Conservation (phyloP, 305 asterid genomes). For the Coffea humblotiana region DNA sequence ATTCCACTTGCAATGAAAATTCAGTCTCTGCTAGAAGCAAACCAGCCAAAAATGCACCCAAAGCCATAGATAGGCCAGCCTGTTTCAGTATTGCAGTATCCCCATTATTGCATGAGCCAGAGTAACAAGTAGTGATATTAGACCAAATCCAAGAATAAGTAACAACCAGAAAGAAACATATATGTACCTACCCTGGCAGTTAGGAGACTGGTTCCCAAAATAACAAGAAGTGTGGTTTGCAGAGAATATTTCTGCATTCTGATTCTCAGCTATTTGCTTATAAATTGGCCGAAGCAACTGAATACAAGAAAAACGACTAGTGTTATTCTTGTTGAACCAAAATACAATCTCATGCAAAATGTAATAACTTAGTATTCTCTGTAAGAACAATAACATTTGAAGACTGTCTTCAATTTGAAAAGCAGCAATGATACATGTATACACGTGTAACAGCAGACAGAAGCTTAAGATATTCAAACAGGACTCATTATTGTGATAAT, state of each 20-base stretch:
- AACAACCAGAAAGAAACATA: constrained; percentile 15
- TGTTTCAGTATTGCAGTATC: constrained; percentile 35
- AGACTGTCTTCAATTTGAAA: neutral
- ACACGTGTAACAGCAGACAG: neutral
- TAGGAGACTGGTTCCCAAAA: constrained; percentile 92
- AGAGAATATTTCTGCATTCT: constrained; percentile 97
- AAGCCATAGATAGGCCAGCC: constrained; percentile 99
- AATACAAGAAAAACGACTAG: constrained; percentile 15
- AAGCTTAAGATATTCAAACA: constrained; percentile 1
- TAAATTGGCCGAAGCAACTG: constrained; percentile 98
- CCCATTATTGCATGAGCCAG: neutral
- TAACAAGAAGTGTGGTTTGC: constrained; percentile 94
- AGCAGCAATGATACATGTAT: no score
- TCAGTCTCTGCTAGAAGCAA: constrained; percentile 99
- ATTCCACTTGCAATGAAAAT: constrained; percentile 97
- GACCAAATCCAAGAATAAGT: constrained; percentile 13
- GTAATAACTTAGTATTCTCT: neutral
- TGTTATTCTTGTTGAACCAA: constrained; percentile 1
- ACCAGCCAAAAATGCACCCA: constrained; percentile 99
- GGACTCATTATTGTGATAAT: neutral
- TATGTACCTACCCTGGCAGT: constrained; percentile 84
- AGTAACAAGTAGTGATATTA: constrained; percentile 16
- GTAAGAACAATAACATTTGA: neutral
- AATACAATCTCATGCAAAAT: neutral
- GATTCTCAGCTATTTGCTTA: constrained; percentile 95